phyloP scores from a whole-genome alignment of 805 yeast genomes.

The Zygoascus biomembranicola region DNA sequence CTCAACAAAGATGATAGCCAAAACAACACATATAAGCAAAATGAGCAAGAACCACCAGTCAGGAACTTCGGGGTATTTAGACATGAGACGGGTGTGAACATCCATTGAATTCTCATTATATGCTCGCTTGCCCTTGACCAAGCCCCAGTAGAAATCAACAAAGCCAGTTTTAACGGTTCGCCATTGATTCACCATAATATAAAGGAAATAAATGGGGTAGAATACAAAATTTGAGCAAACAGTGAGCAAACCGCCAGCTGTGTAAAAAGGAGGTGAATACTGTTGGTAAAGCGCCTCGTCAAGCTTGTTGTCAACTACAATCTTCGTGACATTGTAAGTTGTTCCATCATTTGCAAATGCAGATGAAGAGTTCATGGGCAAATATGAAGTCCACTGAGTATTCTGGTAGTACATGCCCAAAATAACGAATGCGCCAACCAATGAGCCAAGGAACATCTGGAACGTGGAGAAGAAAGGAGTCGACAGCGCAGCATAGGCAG shows the following conservation, averaged over 20 bases:
- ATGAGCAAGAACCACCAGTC: constrained; percentile 59
- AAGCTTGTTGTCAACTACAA: constrained; percentile 38
- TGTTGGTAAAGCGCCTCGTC: constrained; percentile 40
- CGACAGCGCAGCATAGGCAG: constrained; percentile 27
- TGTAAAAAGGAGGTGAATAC: constrained; percentile 63
- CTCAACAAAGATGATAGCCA: constrained; percentile 16
- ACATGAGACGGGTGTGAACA: constrained; percentile 14
- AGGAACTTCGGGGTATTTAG: constrained; percentile 55
- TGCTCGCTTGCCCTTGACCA: constrained; percentile 4
- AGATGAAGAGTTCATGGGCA: constrained; percentile 50
- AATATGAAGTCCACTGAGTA: constrained; percentile 49
- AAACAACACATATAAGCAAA: constrained; percentile 34
- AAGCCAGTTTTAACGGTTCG: constrained; percentile 8
- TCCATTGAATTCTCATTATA: constrained; percentile 6
- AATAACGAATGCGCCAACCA: constrained; percentile 39
- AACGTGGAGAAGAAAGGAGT: constrained; percentile 36
- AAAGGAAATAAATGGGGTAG: constrained; percentile 47
- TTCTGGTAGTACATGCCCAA: constrained; percentile 47
- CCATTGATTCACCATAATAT: constrained; percentile 21
- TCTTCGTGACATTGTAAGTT: constrained; percentile 39
- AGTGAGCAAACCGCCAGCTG: constrained; percentile 38
- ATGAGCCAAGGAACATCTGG: constrained; percentile 33
- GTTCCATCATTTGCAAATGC: constrained; percentile 48
- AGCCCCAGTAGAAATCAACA: constrained; percentile 10
- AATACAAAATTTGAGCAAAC: constrained; percentile 51